Base-by-base conservation (phyloP, 164 flowering plant genomes). In the Magnolia sinica region DNA sequence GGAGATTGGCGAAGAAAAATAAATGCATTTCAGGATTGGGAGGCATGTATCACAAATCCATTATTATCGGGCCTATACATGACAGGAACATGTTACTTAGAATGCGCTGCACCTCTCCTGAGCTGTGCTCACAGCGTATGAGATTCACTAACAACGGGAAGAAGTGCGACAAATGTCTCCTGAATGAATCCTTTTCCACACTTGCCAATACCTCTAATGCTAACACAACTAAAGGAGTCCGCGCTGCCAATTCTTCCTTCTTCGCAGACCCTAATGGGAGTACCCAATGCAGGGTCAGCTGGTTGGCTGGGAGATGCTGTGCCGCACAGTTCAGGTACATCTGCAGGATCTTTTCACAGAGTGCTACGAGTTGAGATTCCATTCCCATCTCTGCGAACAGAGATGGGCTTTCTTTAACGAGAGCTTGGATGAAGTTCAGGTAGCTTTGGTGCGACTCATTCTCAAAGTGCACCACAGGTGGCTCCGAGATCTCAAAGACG, bases 401-500 rank as follows among this genome's bases (percentile, higher is more conserved):
- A 4, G 83, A 76, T 23, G 89, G 85, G 52, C 83, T 87, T 50
- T 81, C 83, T 3, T 20, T 67, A 0, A 89, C 82, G 59, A 92
- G 24, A 73, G 81, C 81, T 64, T 88, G 88, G 61, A 94, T 82
- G 72, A 96, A 89, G 80, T 81, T 84, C 75, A 94, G 89, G 78
- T 86, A 88, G 65, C 78, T 90, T 77, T 88, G 91, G 83, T 88
- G 81, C 2, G 97, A 83, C 74, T 96, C 99, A 51, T 91, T 94
- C 74, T 94, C 97, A 80, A 94, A 93, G 83, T 93, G 97, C 73
- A 96, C 92, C 59, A 90, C 68, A 1, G 98, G 99, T 64, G 98
- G 98, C 7, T 87, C 93, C 22, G 98, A 84, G 71, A 90, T 86
- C 83, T 91, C 98, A 55, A 94, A 85, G 64, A 88, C 79, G 50